Evolutionary conservation across 1,284 basidiomycete genomes (phyloP), one percentile per base, ranked within the genome.

Genomic region (Cutaneotrichosporon sp.): DNA sequence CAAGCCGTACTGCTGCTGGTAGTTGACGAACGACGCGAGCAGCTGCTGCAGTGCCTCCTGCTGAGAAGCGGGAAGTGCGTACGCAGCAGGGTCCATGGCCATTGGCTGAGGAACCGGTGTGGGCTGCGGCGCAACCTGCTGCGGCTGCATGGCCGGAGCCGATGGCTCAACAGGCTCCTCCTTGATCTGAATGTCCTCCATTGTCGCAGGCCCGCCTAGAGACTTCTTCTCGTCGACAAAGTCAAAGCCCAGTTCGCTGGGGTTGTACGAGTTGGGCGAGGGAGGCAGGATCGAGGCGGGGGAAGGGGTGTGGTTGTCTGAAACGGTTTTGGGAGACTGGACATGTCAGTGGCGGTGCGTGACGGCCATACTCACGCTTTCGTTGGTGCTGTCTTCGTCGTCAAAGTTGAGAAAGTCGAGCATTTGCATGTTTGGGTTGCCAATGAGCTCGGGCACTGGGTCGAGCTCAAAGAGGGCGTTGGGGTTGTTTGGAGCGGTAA

Each of bases 321-420:
- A 71, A 21, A 65, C 65, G 26, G 71, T 72, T 8, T 55, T 58
- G 8, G 68, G 68, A 12, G 69, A 72, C 51, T 72, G 67, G 5
- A 10, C 8, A 34, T 62, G 63, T 40, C 54, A 63, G 60, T 63
- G 52, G 35, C 43, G 22, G 23, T 43, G 21, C n/a, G n/a, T 22
- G 23, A 20, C 47, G 17, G 34, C 14, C 14, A 37, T 15, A 68
- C 68, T 64, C 54, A 72, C 70, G 51, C 56, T 58, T 45, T 57
- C 55, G 14, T 49, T 37, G 3, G 20, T 49, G 46, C 56, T 60
- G 10, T 62, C 58, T 49, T 60, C 68, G 46, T 62, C 62, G 42
- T 67, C 67, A 56, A 73, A 68, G 60, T 70, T 66, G 62, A 73
- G 68, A 13, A 73, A 58, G 30, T 71, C 65, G 41, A 60, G 58